Conservation (phyloP, 2,329 filamentous ascomycete species). For the Microcyclospora pomicola region DNA sequence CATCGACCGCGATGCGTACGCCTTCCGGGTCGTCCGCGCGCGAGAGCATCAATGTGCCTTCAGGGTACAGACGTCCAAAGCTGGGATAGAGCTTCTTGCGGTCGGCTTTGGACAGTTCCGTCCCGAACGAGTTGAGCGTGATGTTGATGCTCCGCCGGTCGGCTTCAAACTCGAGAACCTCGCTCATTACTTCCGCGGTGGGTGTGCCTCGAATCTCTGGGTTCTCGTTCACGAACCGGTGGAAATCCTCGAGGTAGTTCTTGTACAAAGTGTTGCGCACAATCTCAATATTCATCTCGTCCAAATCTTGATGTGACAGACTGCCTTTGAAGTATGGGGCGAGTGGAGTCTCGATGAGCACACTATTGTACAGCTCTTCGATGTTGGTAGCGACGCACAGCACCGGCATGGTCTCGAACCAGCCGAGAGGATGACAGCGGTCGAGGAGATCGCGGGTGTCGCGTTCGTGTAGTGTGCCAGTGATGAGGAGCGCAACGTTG, state of each 20-base stretch:
- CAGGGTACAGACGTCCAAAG: constrained; percentile 83
- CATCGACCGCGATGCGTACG: constrained; percentile 84
- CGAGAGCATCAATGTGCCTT: constrained; percentile 88
- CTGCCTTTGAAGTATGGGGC: constrained; percentile 96
- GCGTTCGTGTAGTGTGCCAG: constrained; percentile 90
- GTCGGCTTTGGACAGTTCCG: constrained; percentile 84
- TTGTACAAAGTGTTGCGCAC: constrained; percentile 98
- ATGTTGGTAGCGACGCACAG: constrained; percentile 97
- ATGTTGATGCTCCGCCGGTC: constrained; percentile 97
- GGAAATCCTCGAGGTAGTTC: constrained; percentile 97
- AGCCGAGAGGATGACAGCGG: constrained; percentile 89
- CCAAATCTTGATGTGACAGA: constrained; percentile 87
- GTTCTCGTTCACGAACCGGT: constrained; percentile 83
- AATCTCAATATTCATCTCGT: constrained; percentile 98
- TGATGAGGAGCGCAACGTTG: constrained; percentile 95
- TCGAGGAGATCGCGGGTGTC: constrained; percentile 92
- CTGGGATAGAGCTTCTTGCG: constrained; percentile 90
- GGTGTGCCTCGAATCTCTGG: constrained; percentile 77
- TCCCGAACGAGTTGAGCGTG: constrained; percentile 95
- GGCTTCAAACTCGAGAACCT: constrained; percentile 92
- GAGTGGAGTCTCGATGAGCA: constrained; percentile 89
- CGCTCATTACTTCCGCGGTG: constrained; percentile 86
- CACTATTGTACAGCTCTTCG: constrained; percentile 96
- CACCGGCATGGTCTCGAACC: constrained; percentile 98
- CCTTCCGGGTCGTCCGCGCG: constrained; percentile 90